Evolutionary conservation across 768 basidiomycete genomes (phyloP), one percentile per base, ranked within the genome.

Genomic region (Tylopilus plumbeoviolaceoides): DNA sequence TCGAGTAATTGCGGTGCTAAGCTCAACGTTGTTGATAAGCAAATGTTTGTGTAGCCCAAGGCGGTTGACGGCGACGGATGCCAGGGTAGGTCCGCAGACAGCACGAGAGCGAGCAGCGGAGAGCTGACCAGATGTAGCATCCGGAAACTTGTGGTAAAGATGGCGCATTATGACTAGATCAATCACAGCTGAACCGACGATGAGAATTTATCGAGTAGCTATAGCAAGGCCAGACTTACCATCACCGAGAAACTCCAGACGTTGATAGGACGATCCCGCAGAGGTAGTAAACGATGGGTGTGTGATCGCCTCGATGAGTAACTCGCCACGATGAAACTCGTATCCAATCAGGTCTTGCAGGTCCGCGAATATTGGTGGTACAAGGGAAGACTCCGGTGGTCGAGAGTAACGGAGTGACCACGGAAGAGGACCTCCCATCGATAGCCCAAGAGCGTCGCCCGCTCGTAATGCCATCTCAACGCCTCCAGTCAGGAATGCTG

Each of bases 161-260:
- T 88, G 84, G 18, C 82, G 73, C 63, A 87, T 77, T 36, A 92
- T 81, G 40, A 85, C 87, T 25, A 91, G 67, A 58, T 89, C 82
- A 25, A 89, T 74, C 25, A 91, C 68, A 30, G 87, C 89, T 90
- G 59, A 21, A 53, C 17, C 55, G 18, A 38, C 52, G 17, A 56
- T 56, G 17, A 62, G 58, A 12, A 30, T 45, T 31, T 17, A 27
- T 53, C n/a, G 27, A 30, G 18, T 17, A 41, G 18, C 31, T 50
- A 40, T 10, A 1, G 42, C 3, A 18, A 44, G 23, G n/a, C 31
- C 8, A 44, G 53, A 18, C 83, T 71, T 65, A 92, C 91, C 89
- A 64, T 95, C 93, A 30, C 93, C 93, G 3, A 95, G 76, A 60
- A 92, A 94, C 60, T 95, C 93, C 11, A 94, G 72, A 14, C 93